Evolutionary conservation across 371 early-diverging fungal genomes (phyloP).

Genomic region (Polyrhizophydium stewartii): DNA sequence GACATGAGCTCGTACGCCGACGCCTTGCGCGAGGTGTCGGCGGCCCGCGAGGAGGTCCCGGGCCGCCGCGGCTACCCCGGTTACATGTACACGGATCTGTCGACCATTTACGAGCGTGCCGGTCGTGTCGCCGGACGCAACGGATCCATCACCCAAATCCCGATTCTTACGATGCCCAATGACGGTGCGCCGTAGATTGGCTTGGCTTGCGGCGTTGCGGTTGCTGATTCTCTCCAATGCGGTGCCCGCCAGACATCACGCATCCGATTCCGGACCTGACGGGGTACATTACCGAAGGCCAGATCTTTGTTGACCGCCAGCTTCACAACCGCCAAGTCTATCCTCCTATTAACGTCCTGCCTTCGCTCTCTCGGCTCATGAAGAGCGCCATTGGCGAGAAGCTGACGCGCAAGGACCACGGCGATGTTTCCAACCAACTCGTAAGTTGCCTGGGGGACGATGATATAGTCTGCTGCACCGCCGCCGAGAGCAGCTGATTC

Average conservation of each 20-base stretch:
- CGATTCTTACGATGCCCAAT: slow-evolving; percentile 99
- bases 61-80: slow-evolving; percentile 99
- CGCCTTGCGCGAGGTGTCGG: slow-evolving; percentile 99
- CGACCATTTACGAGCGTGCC: slow-evolving; percentile 99
- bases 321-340: slow-evolving; percentile 98
- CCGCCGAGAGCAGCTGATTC: background rate
- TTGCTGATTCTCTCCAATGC: background rate
- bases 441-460: slow-evolving; percentile 32
- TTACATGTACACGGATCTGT: slow-evolving; percentile 99
- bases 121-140: slow-evolving; percentile 99
- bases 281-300: slow-evolving; percentile 99
- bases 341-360: slow-evolving; percentile 99
- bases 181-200: slow-evolving; percentile 67
- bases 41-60: slow-evolving; percentile 99
- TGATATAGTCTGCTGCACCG: background rate
- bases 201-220: too few species aligned
- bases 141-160: slow-evolving; percentile 99
- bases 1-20: slow-evolving; percentile 99
- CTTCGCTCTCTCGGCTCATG: slow-evolving; percentile 99
- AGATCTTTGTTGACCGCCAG: slow-evolving; percentile 99
- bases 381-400: slow-evolving; percentile 99
- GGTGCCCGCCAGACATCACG: slow-evolving; percentile 82
- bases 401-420: slow-evolving; percentile 99
- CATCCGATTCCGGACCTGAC: slow-evolving; percentile 99
- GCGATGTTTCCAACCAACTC: slow-evolving; percentile 99